phyloP scores from a whole-genome alignment of 352 stramenopile species.

The Phytophthora pini region DNA sequence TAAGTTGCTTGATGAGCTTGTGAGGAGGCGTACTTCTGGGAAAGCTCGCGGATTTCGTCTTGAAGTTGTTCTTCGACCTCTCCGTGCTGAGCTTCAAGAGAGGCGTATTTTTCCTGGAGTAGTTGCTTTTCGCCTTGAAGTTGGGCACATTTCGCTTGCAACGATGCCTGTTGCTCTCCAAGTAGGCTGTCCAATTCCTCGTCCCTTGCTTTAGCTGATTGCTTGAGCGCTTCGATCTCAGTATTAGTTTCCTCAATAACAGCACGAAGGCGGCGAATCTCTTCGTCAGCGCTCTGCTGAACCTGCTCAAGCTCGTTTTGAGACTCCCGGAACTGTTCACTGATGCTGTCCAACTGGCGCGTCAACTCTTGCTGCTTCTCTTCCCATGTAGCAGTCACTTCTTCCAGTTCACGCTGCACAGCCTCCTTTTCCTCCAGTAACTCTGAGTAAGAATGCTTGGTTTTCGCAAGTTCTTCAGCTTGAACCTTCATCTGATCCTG shows the following conservation, averaged over 20 bases:
- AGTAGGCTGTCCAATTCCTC: slow-evolving; percentile 33
- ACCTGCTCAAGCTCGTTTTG: slow-evolving; percentile 60
- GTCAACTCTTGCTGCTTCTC: slow-evolving; percentile 48
- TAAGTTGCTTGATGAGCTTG: slow-evolving; percentile 31
- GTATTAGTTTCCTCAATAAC: slow-evolving; percentile 45
- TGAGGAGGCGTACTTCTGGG: slow-evolving; percentile 31
- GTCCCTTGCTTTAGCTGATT: slow-evolving; percentile 28
- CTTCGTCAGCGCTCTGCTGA: slow-evolving; percentile 56
- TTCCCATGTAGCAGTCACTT: slow-evolving; percentile 37
- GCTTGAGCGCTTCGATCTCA: slow-evolving; percentile 45
- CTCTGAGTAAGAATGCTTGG: slow-evolving; percentile 31
- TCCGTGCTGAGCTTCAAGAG: slow-evolving; percentile 37
- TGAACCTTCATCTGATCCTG: slow-evolving; percentile 15
- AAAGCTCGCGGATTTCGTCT: slow-evolving; percentile 35
- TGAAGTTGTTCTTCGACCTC: slow-evolving; percentile 41
- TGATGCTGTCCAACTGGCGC: slow-evolving; percentile 47
- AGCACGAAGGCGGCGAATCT: slow-evolving; percentile 56
- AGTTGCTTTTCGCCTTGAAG: slow-evolving; percentile 35
- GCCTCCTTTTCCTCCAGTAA: slow-evolving; percentile 36
- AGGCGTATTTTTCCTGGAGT: slow-evolving; percentile 34
- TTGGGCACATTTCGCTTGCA: slow-evolving; percentile 42
- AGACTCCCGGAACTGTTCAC: slow-evolving; percentile 49
- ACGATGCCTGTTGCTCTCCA: slow-evolving; percentile 35
- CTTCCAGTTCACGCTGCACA: slow-evolving; percentile 36
- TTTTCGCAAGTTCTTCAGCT: slow-evolving; percentile 23